Evolutionary conservation across 257 asterid genomes (phyloP), one percentile per base, ranked within the genome.

Genomic region (Primulina tabacum): DNA sequence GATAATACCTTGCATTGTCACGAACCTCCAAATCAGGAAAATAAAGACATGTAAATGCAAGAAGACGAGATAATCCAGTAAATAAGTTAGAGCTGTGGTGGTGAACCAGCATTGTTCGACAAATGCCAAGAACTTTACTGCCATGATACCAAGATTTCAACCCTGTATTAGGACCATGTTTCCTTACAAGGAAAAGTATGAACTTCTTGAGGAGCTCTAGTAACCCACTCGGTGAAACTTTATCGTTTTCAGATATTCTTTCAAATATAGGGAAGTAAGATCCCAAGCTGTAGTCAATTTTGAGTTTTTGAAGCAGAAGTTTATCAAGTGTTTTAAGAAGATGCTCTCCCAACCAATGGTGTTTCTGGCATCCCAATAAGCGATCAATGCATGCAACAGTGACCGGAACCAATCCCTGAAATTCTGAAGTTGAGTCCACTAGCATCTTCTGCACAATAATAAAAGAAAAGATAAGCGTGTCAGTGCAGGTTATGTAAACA

Each of bases 11-110:
- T 70, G 98, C 96, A 80, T 72, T 85, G 80, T 93, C 98, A 71
- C 97, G 98, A 77, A 93, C 84, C 68, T 93, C 98, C 88, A 93
- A 71, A 84, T 93, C 98, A 71, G 98, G 98, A 84, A 93, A 93
- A 68, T 79, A 81, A 20, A 90, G 95, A 78, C 94, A 81, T 43
- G 80, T 69, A 76, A 84, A 83, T 61, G 89, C 90, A 77, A 93
- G 89, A 75, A 93, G 92, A 71, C 67, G 87, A 70, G 95, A 84
- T 57, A 90, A 73, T 50, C 89, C 89, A 77, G 78, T 76, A 77
- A 90, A 87, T 78, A 93, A 79, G 70, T 85, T 86, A 67, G 98
- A 93, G 82, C 96, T 83, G 62, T 72, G 84, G 78, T 86, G 97
- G 83, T 90, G 86, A 68, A 85, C 80, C 71, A 93, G 80, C 95